A percentile compares a stretch with the other conserved stretches of the same genome.
These are phyloP conservation scores for Harringtonia aguacate DNA, from an alignment of 2,329 filamentous ascomycete genomes.

Conservation along the genomic window DNA sequence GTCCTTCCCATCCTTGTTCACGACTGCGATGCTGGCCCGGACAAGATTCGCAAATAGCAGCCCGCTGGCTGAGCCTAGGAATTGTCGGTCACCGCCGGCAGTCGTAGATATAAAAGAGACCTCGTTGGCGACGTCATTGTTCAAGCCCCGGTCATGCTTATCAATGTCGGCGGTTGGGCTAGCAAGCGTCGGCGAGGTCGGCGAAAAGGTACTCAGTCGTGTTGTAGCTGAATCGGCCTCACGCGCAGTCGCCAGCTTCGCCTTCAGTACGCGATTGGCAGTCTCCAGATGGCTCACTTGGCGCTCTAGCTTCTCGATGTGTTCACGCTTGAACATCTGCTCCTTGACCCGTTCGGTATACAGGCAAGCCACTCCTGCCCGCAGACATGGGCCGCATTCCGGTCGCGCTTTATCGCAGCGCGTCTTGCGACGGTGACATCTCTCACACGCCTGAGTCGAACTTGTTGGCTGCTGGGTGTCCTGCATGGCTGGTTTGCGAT, in stretches of 20 bases:
- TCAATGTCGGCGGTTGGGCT: neutral
- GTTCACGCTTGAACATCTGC: conserved; percentile 16
- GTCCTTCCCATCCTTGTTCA: conserved; percentile 4
- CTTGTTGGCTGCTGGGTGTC: neutral
- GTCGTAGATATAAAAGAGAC: conserved; percentile 31
- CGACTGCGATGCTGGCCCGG: conserved; percentile 14
- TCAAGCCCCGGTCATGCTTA: conserved; percentile 2
- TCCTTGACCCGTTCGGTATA: conserved; percentile 22
- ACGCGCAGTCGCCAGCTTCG: conserved; percentile 4
- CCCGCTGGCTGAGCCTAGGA: conserved; percentile 28
- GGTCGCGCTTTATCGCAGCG: conserved; percentile 27
- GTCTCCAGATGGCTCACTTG: conserved; percentile 21
- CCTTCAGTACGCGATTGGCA: conserved; percentile 16
- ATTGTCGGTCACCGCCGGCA: conserved; percentile 29
- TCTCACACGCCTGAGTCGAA: conserved; percentile 21
- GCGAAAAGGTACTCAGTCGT: too few relatives aligned
- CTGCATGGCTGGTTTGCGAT: too few relatives aligned
- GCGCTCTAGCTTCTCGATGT: conserved; percentile 24
- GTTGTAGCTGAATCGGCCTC: too few relatives aligned
- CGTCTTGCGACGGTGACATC: conserved; percentile 29
- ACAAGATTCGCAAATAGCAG: conserved; percentile 30
- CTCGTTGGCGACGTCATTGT: conserved; percentile 25
- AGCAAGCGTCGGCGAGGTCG: too few relatives aligned
- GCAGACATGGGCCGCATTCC: conserved; percentile 24
- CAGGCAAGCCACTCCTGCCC: conserved; percentile 21